Evolutionary conservation across 1,139 yeast species (phyloP), one percentile per base, ranked within the genome.

Genomic region (Diutina mesorugosa): DNA sequence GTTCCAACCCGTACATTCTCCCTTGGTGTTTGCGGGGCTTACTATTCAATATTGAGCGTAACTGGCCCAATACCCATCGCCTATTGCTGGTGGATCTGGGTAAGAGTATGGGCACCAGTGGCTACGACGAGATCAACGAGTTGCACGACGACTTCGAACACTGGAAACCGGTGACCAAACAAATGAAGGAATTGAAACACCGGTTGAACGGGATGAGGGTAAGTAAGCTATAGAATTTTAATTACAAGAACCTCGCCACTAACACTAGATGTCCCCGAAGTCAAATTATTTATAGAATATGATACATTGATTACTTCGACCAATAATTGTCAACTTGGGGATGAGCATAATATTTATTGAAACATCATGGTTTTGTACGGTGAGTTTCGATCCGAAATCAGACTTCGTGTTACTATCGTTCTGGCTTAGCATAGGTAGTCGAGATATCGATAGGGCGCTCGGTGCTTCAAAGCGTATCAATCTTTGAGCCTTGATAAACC

Each of bases 11-110:
- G 0, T 91, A 81, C 65, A 81, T 88, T 56, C 72, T 91, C 45
- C 98, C 98, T 0, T 91, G 97, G 97, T 87, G 95, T 64, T 79
- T 90, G 69, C 74, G 97, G 53, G 97, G 97, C 0, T 70, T 91
- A 52, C 70, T 90, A 45, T 80, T 79, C 60, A 81, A 80, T 61
- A 78, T 81, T 62, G 85, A 90, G 60, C 74, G 68, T 78, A 84
- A 76, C 60, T 76, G 80, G 80, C 78, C 78, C 50, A 68, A 67
- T 57, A 66, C 70, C 50, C 67, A 65, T 58, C 69, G 67, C 59
- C 59, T 65, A 10, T 58, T 67, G 5, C 62, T 67, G 51, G 72
- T 69, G 3, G 69, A 65, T 28, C 64, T 63, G 46, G 71, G 68
- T 7, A 64, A 61, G 35, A 69, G 66, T 16, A 45, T 68, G 47